Evolutionary conservation across 768 basidiomycete species (phyloP).

Genomic region (Suillus clintonianus): DNA sequence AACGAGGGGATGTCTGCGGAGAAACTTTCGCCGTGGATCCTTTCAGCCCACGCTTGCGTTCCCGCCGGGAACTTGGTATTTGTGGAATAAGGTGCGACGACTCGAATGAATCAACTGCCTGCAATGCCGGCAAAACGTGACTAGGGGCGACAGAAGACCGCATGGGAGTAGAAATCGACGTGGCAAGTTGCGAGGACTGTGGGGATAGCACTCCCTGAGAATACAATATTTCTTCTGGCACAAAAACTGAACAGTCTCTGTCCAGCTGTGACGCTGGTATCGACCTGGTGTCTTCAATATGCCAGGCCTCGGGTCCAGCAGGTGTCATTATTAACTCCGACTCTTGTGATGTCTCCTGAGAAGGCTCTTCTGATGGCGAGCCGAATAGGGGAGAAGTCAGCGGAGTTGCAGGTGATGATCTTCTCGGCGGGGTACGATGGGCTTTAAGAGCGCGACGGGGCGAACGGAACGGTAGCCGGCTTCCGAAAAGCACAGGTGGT

Average conservation of each 20-base stretch:
- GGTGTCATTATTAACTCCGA: slow-evolving; percentile 53
- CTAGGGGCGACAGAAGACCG: slow-evolving; percentile 5
- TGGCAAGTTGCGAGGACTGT: slow-evolving; percentile 12
- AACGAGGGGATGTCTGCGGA: slow-evolving; percentile 13
- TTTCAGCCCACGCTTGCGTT: background rate
- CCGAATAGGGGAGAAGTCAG: slow-evolving; percentile 27
- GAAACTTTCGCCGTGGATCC: background rate
- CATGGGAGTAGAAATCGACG: slow-evolving; percentile 10
- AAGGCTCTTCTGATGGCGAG: slow-evolving; percentile 22
- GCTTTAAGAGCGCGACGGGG: background rate
- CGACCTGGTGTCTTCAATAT: slow-evolving; percentile 31
- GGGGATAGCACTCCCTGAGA: slow-evolving; percentile 38
- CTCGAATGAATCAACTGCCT: slow-evolving; percentile 6
- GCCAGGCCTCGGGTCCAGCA: slow-evolving; percentile 33
- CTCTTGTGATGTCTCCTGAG: slow-evolving; percentile 41
- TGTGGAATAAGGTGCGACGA: slow-evolving; percentile 6
- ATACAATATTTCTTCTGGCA: slow-evolving; percentile 29
- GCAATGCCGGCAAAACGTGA: slow-evolving; percentile 9
- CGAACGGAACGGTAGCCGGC: slow-evolving; percentile 8
- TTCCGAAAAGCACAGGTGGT: slow-evolving; percentile 4
- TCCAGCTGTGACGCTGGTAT: slow-evolving; percentile 41
- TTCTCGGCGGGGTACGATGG: slow-evolving; percentile 3
- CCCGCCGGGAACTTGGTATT: background rate
- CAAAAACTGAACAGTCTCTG: slow-evolving; percentile 2
- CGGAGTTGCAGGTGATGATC: slow-evolving; percentile 19